A percentile compares a stretch with the other conserved stretches of the same genome.
phyloP scores from a whole-genome alignment of 2,329 filamentous ascomycete species.

The Penicillium fuscoglaucum region DNA sequence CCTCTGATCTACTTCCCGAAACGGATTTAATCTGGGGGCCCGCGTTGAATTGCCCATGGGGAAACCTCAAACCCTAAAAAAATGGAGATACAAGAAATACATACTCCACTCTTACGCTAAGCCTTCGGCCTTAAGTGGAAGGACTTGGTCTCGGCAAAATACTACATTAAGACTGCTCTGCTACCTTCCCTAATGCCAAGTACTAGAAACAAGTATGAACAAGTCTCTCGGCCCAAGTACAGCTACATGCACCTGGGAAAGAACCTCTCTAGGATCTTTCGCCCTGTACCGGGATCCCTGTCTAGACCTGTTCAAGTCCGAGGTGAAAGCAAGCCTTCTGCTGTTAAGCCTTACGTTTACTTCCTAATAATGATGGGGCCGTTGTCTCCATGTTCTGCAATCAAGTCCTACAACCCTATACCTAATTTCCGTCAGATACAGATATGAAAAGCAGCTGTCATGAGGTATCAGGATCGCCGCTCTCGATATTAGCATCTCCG shows the following conservation, averaged over 20 bases:
- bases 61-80: conserved; percentile 2
- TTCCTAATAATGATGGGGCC: too few species aligned
- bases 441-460: not conserved
- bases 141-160: not conserved
- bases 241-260: not conserved
- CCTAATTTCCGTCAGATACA: too few species aligned
- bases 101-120: not conserved
- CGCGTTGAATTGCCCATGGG: conserved; percentile 14
- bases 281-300: not conserved
- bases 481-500: not conserved
- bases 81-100: not conserved
- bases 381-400: not conserved
- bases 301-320: not conserved
- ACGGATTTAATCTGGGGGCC: conserved; percentile 10
- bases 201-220: not conserved
- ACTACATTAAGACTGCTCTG: not conserved
- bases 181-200: not conserved
- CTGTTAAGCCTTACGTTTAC: not conserved
- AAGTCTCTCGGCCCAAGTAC: not conserved
- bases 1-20: conserved; percentile 19
- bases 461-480: not conserved
- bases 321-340: not conserved
- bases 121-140: not conserved
- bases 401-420: not conserved
- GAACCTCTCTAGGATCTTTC: not conserved